Conservation (phyloP, 2,329 filamentous ascomycete species). For the Zasmidium angulare region DNA sequence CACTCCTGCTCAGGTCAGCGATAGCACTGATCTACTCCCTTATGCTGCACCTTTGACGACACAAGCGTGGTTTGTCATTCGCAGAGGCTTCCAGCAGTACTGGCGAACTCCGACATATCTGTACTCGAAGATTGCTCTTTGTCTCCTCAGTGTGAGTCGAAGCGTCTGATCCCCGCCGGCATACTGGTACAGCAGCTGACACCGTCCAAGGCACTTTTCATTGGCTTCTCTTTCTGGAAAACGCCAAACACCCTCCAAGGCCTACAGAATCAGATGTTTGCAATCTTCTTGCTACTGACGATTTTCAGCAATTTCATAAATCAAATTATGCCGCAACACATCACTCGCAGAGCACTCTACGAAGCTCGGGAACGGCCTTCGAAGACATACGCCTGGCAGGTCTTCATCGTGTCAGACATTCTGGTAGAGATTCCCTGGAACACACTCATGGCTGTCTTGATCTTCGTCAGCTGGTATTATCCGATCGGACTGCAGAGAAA, state of each 20-base stretch:
- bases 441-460: slow-evolving; percentile 66
- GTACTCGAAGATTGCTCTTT: slow-evolving; percentile 37
- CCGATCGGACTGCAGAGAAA: slow-evolving; percentile 51
- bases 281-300: slow-evolving; percentile 68
- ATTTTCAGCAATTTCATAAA: slow-evolving; percentile 53
- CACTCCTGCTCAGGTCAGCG: slow-evolving; percentile 36
- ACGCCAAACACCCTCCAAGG: slow-evolving; percentile 69
- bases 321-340: slow-evolving; percentile 79
- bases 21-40: slow-evolving; percentile 5
- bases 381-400: slow-evolving; percentile 77
- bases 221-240: slow-evolving; percentile 76
- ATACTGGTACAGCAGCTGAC: too few relatives aligned
- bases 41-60: slow-evolving; percentile 72
- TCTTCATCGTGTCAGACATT: slow-evolving; percentile 77
- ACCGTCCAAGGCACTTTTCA: slow-evolving; percentile 65
- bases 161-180: too few relatives aligned
- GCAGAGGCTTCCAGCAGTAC: slow-evolving; percentile 81
- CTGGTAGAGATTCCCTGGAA: slow-evolving; percentile 82
- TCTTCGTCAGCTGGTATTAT: slow-evolving; percentile 79
- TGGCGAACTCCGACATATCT: slow-evolving; percentile 85
- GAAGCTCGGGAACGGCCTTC: slow-evolving; percentile 78
- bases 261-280: slow-evolving; percentile 78
- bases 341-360: slow-evolving; percentile 73
- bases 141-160: neutral
- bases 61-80: slow-evolving; percentile 61